Evolutionary conservation across 1,139 yeast species (phyloP).

Genomic region (Sugiyamaella neomexicana): DNA sequence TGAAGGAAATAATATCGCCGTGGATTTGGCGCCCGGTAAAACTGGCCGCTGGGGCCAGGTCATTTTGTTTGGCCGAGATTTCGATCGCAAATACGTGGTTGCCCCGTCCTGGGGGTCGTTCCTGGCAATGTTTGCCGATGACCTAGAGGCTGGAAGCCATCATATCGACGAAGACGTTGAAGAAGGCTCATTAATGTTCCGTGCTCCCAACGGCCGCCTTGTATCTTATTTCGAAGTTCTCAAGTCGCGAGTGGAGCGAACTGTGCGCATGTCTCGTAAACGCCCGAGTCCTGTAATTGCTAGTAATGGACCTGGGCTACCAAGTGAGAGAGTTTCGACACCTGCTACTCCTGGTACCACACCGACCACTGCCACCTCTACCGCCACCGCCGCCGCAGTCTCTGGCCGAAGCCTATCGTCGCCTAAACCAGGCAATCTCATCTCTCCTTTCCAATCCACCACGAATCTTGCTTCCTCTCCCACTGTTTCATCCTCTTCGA

Average conservation of each 20-base stretch:
- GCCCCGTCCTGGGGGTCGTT: constrained; percentile 89
- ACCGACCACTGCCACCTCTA: neutral
- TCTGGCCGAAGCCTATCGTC: constrained; percentile 19
- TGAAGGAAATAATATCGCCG: constrained; percentile 85
- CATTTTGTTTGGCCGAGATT: constrained; percentile 84
- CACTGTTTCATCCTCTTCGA: neutral
- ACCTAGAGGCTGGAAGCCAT: constrained; percentile 77
- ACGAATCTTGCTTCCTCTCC: constrained; percentile 27
- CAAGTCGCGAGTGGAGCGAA: constrained; percentile 45
- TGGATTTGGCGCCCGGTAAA: constrained; percentile 83
- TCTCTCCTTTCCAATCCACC: constrained; percentile 27
- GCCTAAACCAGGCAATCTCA: constrained; percentile 20
- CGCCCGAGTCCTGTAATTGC: constrained; percentile 11
- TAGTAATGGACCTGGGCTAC: constrained; percentile 9
- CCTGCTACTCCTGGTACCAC: constrained; percentile 13
- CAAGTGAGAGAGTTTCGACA: constrained; percentile 17
- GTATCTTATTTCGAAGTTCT: constrained; percentile 65
- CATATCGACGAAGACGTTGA: constrained; percentile 67
- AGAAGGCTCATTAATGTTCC: constrained; percentile 57
- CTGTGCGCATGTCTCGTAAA: constrained; percentile 28
- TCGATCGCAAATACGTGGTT: constrained; percentile 74
- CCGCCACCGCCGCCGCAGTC: neutral
- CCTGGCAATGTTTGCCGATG: constrained; percentile 75
- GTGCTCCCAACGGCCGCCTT: constrained; percentile 51
- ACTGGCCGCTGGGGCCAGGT: constrained; percentile 80